phyloP scores from a whole-genome alignment of 169 alveolate genomes.

The Plasmodium chabaudi region DNA sequence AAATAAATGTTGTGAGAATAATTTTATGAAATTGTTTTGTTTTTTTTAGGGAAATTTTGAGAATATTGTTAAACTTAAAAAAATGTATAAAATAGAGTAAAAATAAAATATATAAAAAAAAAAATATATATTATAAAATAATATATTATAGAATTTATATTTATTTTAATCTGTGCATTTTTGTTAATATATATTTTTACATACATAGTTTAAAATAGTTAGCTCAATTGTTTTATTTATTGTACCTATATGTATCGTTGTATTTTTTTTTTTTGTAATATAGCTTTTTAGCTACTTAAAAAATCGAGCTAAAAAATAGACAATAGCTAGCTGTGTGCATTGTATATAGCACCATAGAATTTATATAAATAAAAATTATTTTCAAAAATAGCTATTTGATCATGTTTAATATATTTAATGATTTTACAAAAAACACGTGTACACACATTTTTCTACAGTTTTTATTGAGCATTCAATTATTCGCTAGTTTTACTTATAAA shows the following conservation, averaged over 20 bases:
- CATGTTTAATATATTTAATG: no score
- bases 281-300: not conserved
- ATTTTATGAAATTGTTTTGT: no score
- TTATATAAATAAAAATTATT: no score
- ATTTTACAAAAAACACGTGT: no score
- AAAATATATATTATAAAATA: not conserved
- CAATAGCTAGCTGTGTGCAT: not conserved
- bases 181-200: not conserved
- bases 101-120: not conserved
- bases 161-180: not conserved
- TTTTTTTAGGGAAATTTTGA: not conserved
- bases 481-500: no score
- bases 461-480: no score
- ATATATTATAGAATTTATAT: not conserved
- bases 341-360: no score
- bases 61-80: not conserved
- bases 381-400: no score
- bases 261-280: not conserved
- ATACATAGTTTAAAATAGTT: not conserved
- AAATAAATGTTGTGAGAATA: no score
- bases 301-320: not conserved
- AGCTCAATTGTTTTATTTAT: not conserved
- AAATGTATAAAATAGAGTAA: not conserved
- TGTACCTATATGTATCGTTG: not conserved
- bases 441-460: no score